phyloP scores from a whole-genome alignment of 176 grass and related monocot genomes.

The Poa pratensis region DNA sequence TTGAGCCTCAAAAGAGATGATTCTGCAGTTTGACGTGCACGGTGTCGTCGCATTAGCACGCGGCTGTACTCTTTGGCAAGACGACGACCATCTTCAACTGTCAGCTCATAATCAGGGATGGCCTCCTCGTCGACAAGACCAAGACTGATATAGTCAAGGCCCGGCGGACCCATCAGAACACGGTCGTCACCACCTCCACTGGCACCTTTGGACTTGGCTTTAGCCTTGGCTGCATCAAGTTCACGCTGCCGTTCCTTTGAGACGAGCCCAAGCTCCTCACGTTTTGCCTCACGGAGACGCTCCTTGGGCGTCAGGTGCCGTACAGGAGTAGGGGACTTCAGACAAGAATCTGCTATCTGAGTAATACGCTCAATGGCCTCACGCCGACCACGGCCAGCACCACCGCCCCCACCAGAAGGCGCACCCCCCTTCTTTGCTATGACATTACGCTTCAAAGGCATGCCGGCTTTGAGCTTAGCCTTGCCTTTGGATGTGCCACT shows the following conservation, averaged over 20 bases:
- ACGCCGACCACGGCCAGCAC: constrained; percentile 47
- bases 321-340: constrained; percentile 68
- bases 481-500: constrained; percentile 89
- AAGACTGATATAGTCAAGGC: constrained; percentile 25
- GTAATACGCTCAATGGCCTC: constrained; percentile 64
- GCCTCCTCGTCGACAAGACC: constrained; percentile 14
- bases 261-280: constrained; percentile 31
- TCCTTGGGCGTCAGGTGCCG: constrained; percentile 69
- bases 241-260: constrained; percentile 25
- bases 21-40: constrained; percentile 26
- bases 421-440: constrained; percentile 56
- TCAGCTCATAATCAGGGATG: constrained; percentile 23
- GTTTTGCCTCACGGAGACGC: constrained; percentile 53
- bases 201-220: constrained; percentile 17
- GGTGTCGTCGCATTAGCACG: constrained; percentile 11
- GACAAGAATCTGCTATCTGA: constrained; percentile 70
- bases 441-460: constrained; percentile 62
- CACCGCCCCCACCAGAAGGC: constrained; percentile 34
- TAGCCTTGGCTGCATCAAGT: constrained; percentile 12
- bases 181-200: constrained; percentile 20
- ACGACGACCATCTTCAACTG: constrained; percentile 11
- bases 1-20: not conserved
- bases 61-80: constrained; percentile 30
- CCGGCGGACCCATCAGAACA: constrained; percentile 25
- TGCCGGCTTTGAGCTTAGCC: constrained; percentile 68